Evolutionary conservation across 768 basidiomycete species (phyloP).

Genomic region (Suillus subaureus): DNA sequence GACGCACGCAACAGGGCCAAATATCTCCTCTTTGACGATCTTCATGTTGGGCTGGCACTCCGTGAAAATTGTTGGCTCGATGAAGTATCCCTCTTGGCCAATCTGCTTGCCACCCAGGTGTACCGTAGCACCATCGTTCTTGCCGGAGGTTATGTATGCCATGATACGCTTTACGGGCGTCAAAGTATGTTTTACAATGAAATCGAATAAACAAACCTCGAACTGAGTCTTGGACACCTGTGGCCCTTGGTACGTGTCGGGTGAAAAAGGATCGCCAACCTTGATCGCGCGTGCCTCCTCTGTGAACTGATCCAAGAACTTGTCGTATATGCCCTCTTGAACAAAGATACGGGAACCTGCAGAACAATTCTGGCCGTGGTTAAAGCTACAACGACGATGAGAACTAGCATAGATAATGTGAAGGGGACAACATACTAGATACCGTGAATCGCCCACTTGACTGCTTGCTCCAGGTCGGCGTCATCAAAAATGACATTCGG

Average conservation of each 20-base stretch:
- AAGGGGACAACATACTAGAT: slow-evolving; percentile 58
- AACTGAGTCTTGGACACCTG: slow-evolving; percentile 51
- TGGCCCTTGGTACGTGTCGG: slow-evolving; percentile 47
- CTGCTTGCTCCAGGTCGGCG: slow-evolving; percentile 53
- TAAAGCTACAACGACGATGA: slow-evolving; percentile 33
- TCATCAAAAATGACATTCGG: slow-evolving; percentile 52
- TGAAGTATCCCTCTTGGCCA: slow-evolving; percentile 47
- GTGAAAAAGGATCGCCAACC: slow-evolving; percentile 48
- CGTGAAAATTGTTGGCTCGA: slow-evolving; percentile 47
- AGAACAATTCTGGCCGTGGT: slow-evolving; percentile 50
- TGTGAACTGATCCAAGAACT: slow-evolving; percentile 50
- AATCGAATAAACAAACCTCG: slow-evolving; percentile 30
- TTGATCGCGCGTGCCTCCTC: slow-evolving; percentile 34
- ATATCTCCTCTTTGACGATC: slow-evolving; percentile 44
- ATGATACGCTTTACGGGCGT: slow-evolving; percentile 40
- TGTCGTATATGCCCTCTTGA: slow-evolving; percentile 58
- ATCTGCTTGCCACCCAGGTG: slow-evolving; percentile 45
- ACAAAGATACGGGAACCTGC: slow-evolving; percentile 63
- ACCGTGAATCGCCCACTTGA: slow-evolving; percentile 71
- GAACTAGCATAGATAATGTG: neutral
- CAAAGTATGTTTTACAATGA: neutral
- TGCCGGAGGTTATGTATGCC: slow-evolving; percentile 52
- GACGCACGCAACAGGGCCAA: slow-evolving; percentile 51
- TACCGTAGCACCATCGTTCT: slow-evolving; percentile 50
- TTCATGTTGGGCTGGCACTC: slow-evolving; percentile 50